These are phyloP conservation scores for Lepiota venenata DNA, from an alignment of 768 basidiomycete genomes.

Conservation along the genomic window DNA sequence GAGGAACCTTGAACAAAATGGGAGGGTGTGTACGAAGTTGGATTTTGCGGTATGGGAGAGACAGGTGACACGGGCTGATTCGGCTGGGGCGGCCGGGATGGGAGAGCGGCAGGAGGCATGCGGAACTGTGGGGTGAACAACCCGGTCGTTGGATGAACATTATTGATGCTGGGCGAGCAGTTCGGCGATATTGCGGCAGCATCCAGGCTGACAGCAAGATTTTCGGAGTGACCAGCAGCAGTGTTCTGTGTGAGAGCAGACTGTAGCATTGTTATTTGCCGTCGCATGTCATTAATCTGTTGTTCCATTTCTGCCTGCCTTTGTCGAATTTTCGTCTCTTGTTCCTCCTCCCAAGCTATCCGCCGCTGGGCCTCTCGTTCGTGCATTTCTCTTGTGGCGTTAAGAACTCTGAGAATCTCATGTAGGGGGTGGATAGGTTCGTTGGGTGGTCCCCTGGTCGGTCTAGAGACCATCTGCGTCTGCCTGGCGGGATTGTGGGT, in stretches of 20 bases:
- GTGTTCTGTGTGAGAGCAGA: conserved; percentile 7
- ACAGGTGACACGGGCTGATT: conserved; percentile 35
- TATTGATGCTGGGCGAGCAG: conserved; percentile 10
- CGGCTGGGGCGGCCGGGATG: conserved; percentile 20
- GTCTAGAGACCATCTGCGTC: conserved; percentile 16
- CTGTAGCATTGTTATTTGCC: conserved; percentile 15
- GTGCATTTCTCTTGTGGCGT: conserved; percentile 55
- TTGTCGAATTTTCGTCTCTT: conserved; percentile 34
- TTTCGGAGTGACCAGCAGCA: not conserved
- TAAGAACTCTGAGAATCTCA: conserved; percentile 56
- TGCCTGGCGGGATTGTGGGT: not conserved
- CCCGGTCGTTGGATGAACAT: conserved; percentile 14
- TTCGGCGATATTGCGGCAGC: not conserved
- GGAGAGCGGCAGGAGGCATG: conserved; percentile 23
- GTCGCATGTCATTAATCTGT: conserved; percentile 16
- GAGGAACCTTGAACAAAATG: conserved; percentile 38
- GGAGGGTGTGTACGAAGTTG: conserved; percentile 25
- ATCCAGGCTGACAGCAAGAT: not conserved
- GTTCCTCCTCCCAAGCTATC: conserved; percentile 65
- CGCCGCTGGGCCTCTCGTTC: conserved; percentile 59
- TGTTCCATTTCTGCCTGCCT: conserved; percentile 10
- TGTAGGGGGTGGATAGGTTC: conserved; percentile 44
- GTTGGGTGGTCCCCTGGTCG: not conserved
- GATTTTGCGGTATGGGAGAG: conserved; percentile 19
- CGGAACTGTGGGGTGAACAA: conserved; percentile 28